A percentile compares a stretch with the other conserved stretches of the same genome.
phyloP scores from a whole-genome alignment of 2,329 filamentous ascomycete genomes.

The Ampelomyces quisqualis region DNA sequence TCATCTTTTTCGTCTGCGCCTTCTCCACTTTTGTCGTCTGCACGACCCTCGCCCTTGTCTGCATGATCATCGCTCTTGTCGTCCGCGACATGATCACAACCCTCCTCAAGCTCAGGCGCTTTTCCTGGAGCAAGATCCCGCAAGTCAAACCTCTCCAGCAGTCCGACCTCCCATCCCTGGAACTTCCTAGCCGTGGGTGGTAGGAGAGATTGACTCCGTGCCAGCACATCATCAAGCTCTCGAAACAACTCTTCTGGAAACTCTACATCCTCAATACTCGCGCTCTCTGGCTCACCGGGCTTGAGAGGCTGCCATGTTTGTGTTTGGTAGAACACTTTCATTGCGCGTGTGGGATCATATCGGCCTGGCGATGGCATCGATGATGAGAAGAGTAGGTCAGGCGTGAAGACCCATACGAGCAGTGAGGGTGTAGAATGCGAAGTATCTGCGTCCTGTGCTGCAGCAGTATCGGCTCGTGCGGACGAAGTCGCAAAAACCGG shows the following conservation, averaged over 20 bases:
- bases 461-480: not conserved
- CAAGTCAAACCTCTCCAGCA: conserved; percentile 58
- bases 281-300: conserved; percentile 40
- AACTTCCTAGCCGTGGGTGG: conserved; percentile 60
- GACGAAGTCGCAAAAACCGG: conserved; percentile 2
- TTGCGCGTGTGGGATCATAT: conserved; percentile 50
- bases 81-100: no score
- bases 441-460: not conserved
- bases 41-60: no score
- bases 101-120: no score
- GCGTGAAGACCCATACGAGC: conserved; percentile 62
- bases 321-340: conserved; percentile 59
- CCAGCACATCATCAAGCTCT: conserved; percentile 49
- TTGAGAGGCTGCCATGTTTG: conserved; percentile 26
- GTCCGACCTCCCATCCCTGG: conserved; percentile 66
- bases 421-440: conserved; percentile 19
- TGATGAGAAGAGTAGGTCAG: conserved; percentile 58
- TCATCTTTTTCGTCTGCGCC: no score
- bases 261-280: conserved; percentile 53
- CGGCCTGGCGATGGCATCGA: conserved; percentile 33
- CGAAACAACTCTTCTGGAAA: conserved; percentile 56
- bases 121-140: no score
- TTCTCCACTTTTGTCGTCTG: no score
- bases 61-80: no score
- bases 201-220: conserved; percentile 53